Conservation (phyloP, 306 rosid species). For the Begonia loranthoides region DNA sequence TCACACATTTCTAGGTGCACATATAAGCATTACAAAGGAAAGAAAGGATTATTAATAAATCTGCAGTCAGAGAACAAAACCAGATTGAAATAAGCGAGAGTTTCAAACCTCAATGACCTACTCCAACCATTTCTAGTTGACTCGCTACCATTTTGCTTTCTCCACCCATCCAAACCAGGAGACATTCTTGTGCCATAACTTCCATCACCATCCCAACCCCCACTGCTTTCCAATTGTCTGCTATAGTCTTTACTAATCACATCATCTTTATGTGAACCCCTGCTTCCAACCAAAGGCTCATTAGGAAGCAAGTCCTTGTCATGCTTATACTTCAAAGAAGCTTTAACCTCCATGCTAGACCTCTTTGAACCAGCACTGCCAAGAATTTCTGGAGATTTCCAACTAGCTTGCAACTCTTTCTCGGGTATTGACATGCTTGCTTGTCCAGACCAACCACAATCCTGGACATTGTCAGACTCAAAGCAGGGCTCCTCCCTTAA, state of each 20-base stretch:
- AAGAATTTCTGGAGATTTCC: slow-evolving; percentile 48
- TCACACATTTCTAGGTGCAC: no score
- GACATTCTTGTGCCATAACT: slow-evolving; percentile 48
- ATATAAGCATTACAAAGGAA: no score
- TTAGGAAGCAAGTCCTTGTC: slow-evolving; percentile 27
- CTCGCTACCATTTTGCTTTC: slow-evolving; percentile 36
- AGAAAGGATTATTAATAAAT: background rate
- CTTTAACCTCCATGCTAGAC: slow-evolving; percentile 46
- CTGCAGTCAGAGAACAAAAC: no score
- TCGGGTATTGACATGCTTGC: slow-evolving; percentile 1
- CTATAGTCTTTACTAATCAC: slow-evolving; percentile 30
- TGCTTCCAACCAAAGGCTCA: slow-evolving; percentile 54
- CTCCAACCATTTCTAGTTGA: slow-evolving; percentile 64
- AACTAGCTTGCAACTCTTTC: slow-evolving; percentile 30
- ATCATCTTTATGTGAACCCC: slow-evolving; percentile 48
- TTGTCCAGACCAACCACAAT: slow-evolving; percentile 23
- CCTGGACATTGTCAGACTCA: slow-evolving; percentile 22
- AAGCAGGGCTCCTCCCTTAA: slow-evolving; percentile 46
- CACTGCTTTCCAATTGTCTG: slow-evolving; percentile 29
- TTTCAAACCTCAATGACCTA: slow-evolving; percentile 19
- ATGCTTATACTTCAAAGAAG: slow-evolving; percentile 31
- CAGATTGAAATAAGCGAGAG: no score
- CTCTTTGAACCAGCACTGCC: slow-evolving; percentile 47
- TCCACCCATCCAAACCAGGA: slow-evolving; percentile 70
- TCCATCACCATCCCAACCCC: slow-evolving; percentile 54